Evolutionary conservation across 2,329 filamentous ascomycete species (phyloP).

Genomic region (Talaromyces verruculosus): DNA sequence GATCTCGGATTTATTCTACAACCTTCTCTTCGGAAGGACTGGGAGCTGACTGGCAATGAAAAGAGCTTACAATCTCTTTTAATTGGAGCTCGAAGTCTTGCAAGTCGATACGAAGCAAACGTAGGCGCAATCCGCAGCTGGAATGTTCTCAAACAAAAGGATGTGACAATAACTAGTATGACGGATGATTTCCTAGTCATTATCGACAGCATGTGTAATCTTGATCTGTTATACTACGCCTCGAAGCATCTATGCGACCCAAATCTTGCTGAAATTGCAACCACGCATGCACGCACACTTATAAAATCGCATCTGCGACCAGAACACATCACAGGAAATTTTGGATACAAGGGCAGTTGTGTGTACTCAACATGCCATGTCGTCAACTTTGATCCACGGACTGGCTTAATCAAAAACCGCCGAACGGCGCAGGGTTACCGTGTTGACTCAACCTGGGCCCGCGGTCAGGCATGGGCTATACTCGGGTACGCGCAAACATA

Average conservation of each 20-base stretch:
- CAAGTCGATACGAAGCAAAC: not conserved
- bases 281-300: slow-evolving; percentile 40
- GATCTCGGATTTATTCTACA: slow-evolving; percentile 9
- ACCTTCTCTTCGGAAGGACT: not conserved
- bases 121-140: slow-evolving; percentile 19
- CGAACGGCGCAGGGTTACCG: slow-evolving; percentile 28
- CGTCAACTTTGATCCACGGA: not conserved
- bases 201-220: slow-evolving; percentile 46
- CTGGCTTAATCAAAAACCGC: slow-evolving; percentile 22
- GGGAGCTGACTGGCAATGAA: not conserved
- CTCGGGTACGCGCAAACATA: slow-evolving; percentile 43
- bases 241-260: slow-evolving; percentile 30
- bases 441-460: slow-evolving; percentile 27
- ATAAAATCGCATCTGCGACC: slow-evolving; percentile 23
- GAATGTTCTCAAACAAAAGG: slow-evolving; percentile 24
- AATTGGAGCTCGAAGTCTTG: slow-evolving; percentile 1
- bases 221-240: slow-evolving; percentile 43
- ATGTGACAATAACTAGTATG: slow-evolving; percentile 34
- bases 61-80: not conserved
- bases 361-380: not conserved
- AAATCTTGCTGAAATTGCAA: slow-evolving; percentile 38
- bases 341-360: not conserved
- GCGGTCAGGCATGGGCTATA: slow-evolving; percentile 31
- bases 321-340: not conserved
- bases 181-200: slow-evolving; percentile 42